Base-by-base conservation (phyloP, 2,329 filamentous ascomycete species). In the Trichothecium sympodiale region DNA sequence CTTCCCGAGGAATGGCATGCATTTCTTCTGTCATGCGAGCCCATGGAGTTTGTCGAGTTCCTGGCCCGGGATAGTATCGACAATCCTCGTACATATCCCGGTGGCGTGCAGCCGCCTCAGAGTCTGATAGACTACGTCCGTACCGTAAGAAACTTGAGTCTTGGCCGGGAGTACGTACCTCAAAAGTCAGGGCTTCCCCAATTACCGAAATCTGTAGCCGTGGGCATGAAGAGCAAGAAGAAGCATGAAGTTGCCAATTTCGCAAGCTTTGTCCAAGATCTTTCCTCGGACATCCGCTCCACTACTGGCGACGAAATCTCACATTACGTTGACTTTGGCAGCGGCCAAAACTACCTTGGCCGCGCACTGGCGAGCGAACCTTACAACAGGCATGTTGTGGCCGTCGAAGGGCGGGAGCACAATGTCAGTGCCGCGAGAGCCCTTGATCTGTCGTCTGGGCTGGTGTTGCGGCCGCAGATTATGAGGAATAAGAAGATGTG, bases 151-250 rank as follows among this genome's bases (percentile, higher is more conserved):
- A 71, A 67, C 39, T 70, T 88, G 44, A 75, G 78, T 10, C 61
- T 96, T 17, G 59, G 61, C 7, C 68, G 88, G 25, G 65, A 75
- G 3, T 83, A 83, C 38, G 49, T 56, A 2, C 55, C 64, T 0
- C 50, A 31, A 5, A 17, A 12, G 16, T 7, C 28, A 5, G 27
- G 49, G 12, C 60, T 72, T 37, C 65, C 73, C 5, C 66, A 69
- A 45, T 55, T 94, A 16, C 77, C 85, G 3, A 71, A 76, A 33
- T 72, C 80, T 46, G 74, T 94, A 13, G 74, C 83, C 0, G 73
- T 94, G 12, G 91, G 91, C 4, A 98, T 98, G 91, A 94, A 86
- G 43, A 75, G 82, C 14, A 98, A 98, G 57, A 98, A 98, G 59
- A 71, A 85, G 1, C 91, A 98, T 51, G 91, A 98, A 61, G 91